phyloP scores from a whole-genome alignment of 352 stramenopile species.

The Phytophthora nicotianae region DNA sequence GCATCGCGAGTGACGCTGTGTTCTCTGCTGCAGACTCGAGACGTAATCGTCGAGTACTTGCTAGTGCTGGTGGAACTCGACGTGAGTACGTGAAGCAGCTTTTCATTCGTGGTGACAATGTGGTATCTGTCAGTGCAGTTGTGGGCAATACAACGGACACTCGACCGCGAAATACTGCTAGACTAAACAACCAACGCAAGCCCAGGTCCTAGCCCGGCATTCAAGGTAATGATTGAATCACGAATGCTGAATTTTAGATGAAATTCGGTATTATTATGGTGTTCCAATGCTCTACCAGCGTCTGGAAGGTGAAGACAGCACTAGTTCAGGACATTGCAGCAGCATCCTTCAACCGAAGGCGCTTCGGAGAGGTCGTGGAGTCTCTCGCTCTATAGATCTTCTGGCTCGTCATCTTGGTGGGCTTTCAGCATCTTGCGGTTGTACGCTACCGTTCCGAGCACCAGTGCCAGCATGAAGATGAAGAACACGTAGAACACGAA shows the following conservation, averaged over 20 bases:
- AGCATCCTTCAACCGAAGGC: background rate
- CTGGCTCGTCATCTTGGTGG: slow-evolving; percentile 41
- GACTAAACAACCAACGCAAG: slow-evolving; percentile 1
- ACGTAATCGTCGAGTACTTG: slow-evolving; percentile 51
- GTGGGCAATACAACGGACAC: slow-evolving; percentile 11
- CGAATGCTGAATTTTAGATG: slow-evolving; percentile 5
- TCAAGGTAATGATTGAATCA: slow-evolving; percentile 21
- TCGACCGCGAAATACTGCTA: slow-evolving; percentile 2
- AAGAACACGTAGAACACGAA: slow-evolving; percentile 76
- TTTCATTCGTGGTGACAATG: slow-evolving; percentile 93
- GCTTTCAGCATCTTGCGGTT: slow-evolving; percentile 66
- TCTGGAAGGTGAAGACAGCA: background rate
- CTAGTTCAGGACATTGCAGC: background rate
- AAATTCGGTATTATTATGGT: slow-evolving; percentile 29
- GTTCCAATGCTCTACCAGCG: slow-evolving; percentile 1
- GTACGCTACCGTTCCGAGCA: slow-evolving; percentile 68
- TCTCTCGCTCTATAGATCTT: slow-evolving; percentile 24
- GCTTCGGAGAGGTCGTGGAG: background rate
- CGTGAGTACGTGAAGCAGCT: slow-evolving; percentile 83
- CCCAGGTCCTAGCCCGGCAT: slow-evolving; percentile 13
- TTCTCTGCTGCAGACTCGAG: slow-evolving; percentile 53
- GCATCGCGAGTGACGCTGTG: slow-evolving; percentile 26
- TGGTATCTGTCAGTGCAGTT: slow-evolving; percentile 79
- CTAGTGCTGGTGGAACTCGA: slow-evolving; percentile 28
- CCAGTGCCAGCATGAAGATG: slow-evolving; percentile 62